Evolutionary conservation across 805 yeast genomes (phyloP), one percentile per base, ranked within the genome.

Genomic region (Metschnikowia matae): DNA sequence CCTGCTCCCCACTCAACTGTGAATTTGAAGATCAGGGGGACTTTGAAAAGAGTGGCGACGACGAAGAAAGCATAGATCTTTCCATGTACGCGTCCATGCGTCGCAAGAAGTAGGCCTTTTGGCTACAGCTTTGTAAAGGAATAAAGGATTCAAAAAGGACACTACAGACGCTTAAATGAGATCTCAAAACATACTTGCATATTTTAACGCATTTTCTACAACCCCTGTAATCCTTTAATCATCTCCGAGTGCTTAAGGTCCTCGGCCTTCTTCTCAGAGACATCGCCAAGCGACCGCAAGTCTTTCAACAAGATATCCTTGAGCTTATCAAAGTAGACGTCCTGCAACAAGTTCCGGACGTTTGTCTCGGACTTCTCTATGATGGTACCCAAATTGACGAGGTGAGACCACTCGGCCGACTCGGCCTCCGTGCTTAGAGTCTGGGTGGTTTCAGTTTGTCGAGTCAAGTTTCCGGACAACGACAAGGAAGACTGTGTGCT

Each of bases 251-350:
- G 77, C 53, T 60, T 68, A 41, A 52, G 48, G 34, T 64, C 63
- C 38, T 70, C 74, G 35, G 54, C 60, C 40, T 62, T 64, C 54
- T 68, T 63, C 10, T 57, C 65, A 17, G 62, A 56, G 29, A 65
- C 56, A 53, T 70, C 73, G 13, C 74, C 74, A 20, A 70, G 59
- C 17, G 71, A 64, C 48, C 78, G 59, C 57, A 73, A 66, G 56
- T 73, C 78, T 55, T 70, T 73, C 61, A 72, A 65, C 57, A 91
- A 75, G 45, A 94, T 85, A 63, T 92, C 97, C 62, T 88, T 83
- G 17, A 96, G 88, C 73, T 92, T 92, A 60, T 96, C 97, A 64
- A 92, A 92, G 66, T 92, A 92, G 26, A 92, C 97, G 55, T 89
- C 96, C 66, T 92, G 96, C 55, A 92, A 75, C 73, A 87, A 74